A percentile compares a stretch with the other conserved stretches of the same genome.
Evolutionary conservation across 768 basidiomycete species (phyloP).

Genomic region (Calocera cornea): DNA sequence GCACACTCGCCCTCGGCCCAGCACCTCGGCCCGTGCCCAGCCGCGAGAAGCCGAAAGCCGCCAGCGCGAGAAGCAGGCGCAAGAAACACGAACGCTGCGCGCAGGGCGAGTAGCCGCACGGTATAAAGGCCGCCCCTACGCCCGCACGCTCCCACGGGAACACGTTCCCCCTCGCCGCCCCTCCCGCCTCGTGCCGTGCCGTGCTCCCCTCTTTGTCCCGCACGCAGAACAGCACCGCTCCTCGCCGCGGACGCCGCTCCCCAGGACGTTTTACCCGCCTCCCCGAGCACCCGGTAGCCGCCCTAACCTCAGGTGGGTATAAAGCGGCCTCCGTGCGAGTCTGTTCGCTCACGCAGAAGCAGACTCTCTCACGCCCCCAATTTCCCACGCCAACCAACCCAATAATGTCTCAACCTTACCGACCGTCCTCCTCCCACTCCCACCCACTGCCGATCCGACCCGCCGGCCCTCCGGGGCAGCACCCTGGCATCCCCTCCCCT

Average conservation of each 20-base stretch:
- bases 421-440: neutral
- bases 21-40: too few species aligned
- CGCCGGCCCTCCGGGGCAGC: neutral
- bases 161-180: too few species aligned
- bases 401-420: neutral
- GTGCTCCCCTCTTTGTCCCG: too few species aligned
- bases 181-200: too few species aligned
- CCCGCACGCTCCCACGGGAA: too few species aligned
- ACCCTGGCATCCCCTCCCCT: neutral
- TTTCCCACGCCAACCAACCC: neutral
- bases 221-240: neutral
- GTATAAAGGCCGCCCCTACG: too few species aligned
- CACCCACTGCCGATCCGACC: neutral
- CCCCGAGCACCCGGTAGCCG: neutral
- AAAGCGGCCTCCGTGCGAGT: neutral
- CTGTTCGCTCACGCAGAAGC: neutral
- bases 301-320: neutral
- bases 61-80: too few species aligned
- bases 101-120: too few species aligned
- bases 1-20: too few species aligned
- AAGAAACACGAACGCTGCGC: too few species aligned
- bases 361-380: neutral
- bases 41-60: too few species aligned
- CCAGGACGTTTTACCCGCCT: neutral
- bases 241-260: too few species aligned